These are phyloP conservation scores for Actinidia arguta DNA, from an alignment of 179 eudicot species.

Conservation along the genomic window DNA sequence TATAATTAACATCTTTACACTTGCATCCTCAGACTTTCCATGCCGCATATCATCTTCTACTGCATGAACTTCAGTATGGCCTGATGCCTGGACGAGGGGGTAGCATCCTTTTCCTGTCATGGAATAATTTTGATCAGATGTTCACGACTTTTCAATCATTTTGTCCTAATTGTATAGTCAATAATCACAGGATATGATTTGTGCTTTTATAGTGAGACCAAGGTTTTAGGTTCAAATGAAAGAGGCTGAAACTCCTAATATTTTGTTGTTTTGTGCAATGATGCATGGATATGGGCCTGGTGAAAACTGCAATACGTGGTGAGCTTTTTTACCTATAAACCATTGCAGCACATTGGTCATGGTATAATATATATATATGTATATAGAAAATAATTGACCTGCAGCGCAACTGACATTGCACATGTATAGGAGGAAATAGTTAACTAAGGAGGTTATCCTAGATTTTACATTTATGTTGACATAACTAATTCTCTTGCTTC, in stretches of 20 bases:
- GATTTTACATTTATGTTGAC: not conserved
- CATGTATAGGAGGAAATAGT: not conserved
- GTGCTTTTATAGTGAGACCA: not conserved
- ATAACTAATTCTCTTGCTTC: no score
- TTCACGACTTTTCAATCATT: no score
- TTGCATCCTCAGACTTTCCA: slow-evolving; percentile 66
- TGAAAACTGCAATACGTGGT: not conserved
- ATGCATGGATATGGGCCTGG: not conserved
- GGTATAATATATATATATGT: not conserved
- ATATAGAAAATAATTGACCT: not conserved
- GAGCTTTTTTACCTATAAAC: not conserved
- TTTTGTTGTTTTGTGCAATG: not conserved
- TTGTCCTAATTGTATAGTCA: no score
- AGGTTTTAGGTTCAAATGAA: not conserved
- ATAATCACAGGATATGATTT: no score
- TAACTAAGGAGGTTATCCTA: not conserved
- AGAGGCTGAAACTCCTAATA: not conserved
- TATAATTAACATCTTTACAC: not conserved
- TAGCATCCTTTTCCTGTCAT: slow-evolving; percentile 21
- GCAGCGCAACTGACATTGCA: not conserved
- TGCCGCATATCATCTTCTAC: slow-evolving; percentile 77
- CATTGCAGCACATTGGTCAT: not conserved
- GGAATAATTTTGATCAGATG: not conserved
- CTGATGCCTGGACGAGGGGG: slow-evolving; percentile 92
- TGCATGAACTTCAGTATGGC: slow-evolving; percentile 87